phyloP scores from a whole-genome alignment of 1,139 yeast genomes.

The Geotrichum aggregatum region DNA sequence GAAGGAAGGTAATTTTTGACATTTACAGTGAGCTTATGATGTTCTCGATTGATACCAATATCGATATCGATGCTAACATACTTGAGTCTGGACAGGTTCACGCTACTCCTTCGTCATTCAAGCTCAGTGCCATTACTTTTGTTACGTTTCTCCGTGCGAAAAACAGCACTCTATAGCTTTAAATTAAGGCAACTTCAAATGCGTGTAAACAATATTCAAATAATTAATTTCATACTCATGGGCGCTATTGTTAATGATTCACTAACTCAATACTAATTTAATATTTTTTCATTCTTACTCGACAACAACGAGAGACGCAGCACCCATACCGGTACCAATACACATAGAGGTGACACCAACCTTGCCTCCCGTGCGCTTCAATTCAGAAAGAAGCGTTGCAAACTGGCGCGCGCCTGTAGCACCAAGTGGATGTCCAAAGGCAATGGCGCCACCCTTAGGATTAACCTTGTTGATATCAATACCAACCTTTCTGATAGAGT shows the following conservation, averaged over 20 bases:
- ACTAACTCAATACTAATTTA: background rate
- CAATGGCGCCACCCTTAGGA: constrained; percentile 94
- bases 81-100: no score
- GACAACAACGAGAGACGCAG: constrained; percentile 77
- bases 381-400: constrained; percentile 78
- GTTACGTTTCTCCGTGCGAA: no score
- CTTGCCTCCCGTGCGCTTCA: constrained; percentile 61
- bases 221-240: background rate
- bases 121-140: no score
- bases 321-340: constrained; percentile 98
- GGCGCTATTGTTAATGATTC: background rate
- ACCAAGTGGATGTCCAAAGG: constrained; percentile 93
- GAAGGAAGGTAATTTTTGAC: no score
- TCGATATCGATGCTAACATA: no score
- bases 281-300: constrained; percentile 44
- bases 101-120: no score
- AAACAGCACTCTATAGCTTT: no score
- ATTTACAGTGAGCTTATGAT: no score
- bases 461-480: constrained; percentile 72
- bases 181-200: no score
- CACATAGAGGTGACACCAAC: constrained; percentile 94
- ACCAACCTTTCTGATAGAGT: constrained; percentile 61
- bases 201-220: no score
- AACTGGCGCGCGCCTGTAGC: constrained; percentile 94
- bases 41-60: no score